These are phyloP conservation scores for Jimgerdemannia lactiflua DNA, from an alignment of 192 early-diverging fungal species.

Conservation along the genomic window DNA sequence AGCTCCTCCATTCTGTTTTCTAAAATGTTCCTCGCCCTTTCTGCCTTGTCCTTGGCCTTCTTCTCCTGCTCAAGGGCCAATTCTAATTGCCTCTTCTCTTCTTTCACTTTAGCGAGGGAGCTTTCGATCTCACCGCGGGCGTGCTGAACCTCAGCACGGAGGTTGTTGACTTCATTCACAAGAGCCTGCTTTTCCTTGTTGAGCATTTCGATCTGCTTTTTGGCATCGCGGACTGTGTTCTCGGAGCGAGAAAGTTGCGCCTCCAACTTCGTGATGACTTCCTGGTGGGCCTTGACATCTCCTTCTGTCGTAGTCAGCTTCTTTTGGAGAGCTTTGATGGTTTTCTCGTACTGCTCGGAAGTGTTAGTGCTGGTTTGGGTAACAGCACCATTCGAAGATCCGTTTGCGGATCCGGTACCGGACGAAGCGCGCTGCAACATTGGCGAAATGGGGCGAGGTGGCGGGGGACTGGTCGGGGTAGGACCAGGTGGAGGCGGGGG, in stretches of 20 bases:
- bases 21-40: conserved; percentile 39
- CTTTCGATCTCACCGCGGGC: conserved; percentile 27
- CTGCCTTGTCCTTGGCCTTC: conserved; percentile 46
- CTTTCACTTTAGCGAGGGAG: conserved; percentile 12
- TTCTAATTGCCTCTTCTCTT: conserved; percentile 38
- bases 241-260: conserved; percentile 42
- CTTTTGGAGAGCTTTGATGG: conserved; percentile 14
- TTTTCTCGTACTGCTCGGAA: conserved; percentile 15
- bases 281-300: conserved; percentile 25
- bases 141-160: conserved; percentile 32
- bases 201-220: conserved; percentile 31
- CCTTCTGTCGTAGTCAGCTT: conserved; percentile 6
- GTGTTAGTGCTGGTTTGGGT: not conserved
- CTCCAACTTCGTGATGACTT: conserved; percentile 43
- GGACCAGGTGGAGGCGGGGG: not conserved
- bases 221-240: conserved; percentile 28
- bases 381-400: not conserved
- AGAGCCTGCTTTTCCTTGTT: conserved; percentile 31
- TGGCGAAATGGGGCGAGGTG: not conserved
- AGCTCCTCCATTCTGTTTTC: conserved; percentile 54
- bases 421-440: not conserved
- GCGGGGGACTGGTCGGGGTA: not conserved
- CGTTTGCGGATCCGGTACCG: not conserved
- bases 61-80: conserved; percentile 36
- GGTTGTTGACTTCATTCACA: conserved; percentile 30